Base-by-base conservation (phyloP, 768 basidiomycete species). In the Coprinopsis marcescibilis region DNA sequence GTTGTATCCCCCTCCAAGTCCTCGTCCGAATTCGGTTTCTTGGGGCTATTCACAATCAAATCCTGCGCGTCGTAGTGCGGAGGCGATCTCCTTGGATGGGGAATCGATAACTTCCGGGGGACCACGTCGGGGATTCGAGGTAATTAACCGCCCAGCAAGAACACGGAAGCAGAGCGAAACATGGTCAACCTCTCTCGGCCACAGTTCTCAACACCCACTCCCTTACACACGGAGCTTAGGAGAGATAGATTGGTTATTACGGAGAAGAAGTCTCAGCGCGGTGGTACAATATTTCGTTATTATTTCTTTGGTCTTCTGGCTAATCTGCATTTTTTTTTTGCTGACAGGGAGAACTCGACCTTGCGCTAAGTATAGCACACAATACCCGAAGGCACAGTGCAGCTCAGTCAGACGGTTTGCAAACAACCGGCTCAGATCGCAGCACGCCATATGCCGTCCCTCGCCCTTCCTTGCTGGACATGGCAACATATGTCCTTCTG, bases 181-280 rank as follows among this genome's bases (percentile, higher is more conserved):
- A 34, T 65, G 64, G 61, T 57, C 63, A 4, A 54, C 40, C 38
- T 55, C 57, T 44, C 38, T 48, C 36, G 52, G 49, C 50, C 46
- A 44, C 43, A 53, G 43, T 14, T 45, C 48, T 10, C 51, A 49
- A 36, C 48, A 43, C 33, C 62, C 57, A 25, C 51, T 60, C 30
- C 60, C 71, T 13, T 69, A 77, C 24, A 70, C 76, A 24, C 69
- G 78, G 47, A 80, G 75, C 51, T 65, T 88, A 30, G 78, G 80
- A 24, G 85, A 90, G 57, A 69, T 86, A 41, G 86, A 86, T 58
- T 90, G 89, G 89, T 67, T 89, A 26, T 76, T 83, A 47, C 77
- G 83, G 42, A 72, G 89, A 43, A 76, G 86, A 48, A 87, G 81
- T 59, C 65, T 84, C 24, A 82, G 79, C 56, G 74, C 76, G 46